Base-by-base conservation (phyloP, 1,284 basidiomycete species). In the Xanthoconium separans region DNA sequence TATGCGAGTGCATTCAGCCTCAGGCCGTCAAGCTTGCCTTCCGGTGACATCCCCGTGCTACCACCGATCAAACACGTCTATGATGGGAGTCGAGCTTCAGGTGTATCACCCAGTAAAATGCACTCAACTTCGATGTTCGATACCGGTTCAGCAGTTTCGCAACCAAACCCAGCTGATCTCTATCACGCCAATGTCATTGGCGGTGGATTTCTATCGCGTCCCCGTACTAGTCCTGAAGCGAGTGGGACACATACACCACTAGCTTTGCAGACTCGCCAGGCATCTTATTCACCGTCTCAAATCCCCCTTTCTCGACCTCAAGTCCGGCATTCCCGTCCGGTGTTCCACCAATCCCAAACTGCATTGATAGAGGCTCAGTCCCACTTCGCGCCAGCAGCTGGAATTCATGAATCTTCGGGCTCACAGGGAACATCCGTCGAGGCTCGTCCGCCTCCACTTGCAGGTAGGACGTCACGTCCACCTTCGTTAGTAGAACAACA, bases 1-100 rank as follows among this genome's bases (percentile, higher is more conserved):
- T 71, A 68, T 55, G 66, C 70, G 13, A 65, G 66, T 12, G 65
- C 66, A 27, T 29, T 58, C 29, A 48, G n/a, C 27, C 53, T 51
- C 42, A 54, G 31, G 24, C 52, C 49, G 34, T 53, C 56, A 11
- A 36, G 27, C 20, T 29, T 31, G 8, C 36, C 51, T 39, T 45
- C 43, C 20, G 31, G 43, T 15, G 18, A 4, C 44, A 49, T 54
- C 22, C 36, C 62, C 11, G 33, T 50, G 40, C 45, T 43, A 48
- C 46, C 55, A 10, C 34, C 45, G 18, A 53, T 63, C 33, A 31
- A 44, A 30, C 30, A 46, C 29, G 24, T 29, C 16, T n/a, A 8
- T 20, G 20, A 16, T 22, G 20, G 39, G 9, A 44, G 24, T 39
- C 53, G 31, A 40, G n/a, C 22, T 16, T 36, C 43, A 9, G 31